Percentiles rank a stretch among this genome's conserved stretches.
Conservation (phyloP, 192 early-diverging fungal species). For the Gryganskiella cystojenkinii region DNA sequence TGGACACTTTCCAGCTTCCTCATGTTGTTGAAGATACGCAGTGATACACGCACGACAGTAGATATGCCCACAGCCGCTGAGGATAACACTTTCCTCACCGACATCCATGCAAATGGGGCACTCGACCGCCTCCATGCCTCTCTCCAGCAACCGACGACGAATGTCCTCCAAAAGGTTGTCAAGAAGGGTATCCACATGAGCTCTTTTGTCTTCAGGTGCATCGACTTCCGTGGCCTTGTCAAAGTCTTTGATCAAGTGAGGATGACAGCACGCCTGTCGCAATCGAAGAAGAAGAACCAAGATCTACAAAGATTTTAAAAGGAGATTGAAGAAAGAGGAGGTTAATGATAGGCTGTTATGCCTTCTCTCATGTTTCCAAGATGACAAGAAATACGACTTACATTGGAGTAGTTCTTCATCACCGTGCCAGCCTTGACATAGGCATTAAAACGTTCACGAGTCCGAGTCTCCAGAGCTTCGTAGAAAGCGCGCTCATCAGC, state of each 20-base stretch:
- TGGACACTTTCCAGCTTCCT: conserved; percentile 40
- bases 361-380: too few relatives aligned
- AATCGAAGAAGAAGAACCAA: conserved; percentile 60
- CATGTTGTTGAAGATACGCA: conserved; percentile 36
- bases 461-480: conserved; percentile 46
- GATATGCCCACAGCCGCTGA: conserved; percentile 44
- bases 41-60: conserved; percentile 51
- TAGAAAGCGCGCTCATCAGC: conserved; percentile 70
- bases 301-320: conserved; percentile 54
- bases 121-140: conserved; percentile 38
- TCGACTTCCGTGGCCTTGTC: conserved; percentile 20
- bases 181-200: conserved; percentile 18
- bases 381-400: conserved; percentile 18
- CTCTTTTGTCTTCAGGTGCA: conserved; percentile 2
- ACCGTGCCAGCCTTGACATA: conserved; percentile 61
- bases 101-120: conserved; percentile 55
- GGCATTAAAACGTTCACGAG: conserved; percentile 55
- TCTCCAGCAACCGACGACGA: conserved; percentile 27
- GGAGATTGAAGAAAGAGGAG: too few relatives aligned
- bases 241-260: conserved; percentile 55
- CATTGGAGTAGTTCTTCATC: conserved; percentile 65
- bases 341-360: too few relatives aligned
- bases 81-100: conserved; percentile 41
- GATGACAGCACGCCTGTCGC: conserved; percentile 65
- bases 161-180: conserved; percentile 35